Evolutionary conservation across 805 yeast species (phyloP).

Genomic region (Starmera dryadoides): DNA sequence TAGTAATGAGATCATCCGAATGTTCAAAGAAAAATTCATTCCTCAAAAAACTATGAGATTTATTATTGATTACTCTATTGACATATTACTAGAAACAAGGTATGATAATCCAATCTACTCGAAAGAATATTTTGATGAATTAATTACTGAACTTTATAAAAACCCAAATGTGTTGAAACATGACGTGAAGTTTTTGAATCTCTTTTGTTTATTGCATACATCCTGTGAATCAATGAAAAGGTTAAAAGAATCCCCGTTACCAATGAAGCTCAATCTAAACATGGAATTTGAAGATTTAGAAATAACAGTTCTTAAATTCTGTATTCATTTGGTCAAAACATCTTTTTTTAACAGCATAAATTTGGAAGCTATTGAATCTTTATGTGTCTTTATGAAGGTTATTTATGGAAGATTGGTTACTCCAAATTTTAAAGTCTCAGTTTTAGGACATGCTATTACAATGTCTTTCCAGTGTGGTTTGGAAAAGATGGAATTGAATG

Average conservation of each 20-base stretch:
- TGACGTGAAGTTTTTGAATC: background rate
- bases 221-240: background rate
- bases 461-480: background rate
- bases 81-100: no score
- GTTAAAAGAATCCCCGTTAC: background rate
- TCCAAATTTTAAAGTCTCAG: background rate
- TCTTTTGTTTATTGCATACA: background rate
- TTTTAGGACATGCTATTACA: background rate
- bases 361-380: background rate
- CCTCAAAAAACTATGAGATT: background rate
- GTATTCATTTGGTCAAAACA: background rate
- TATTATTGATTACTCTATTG: background rate
- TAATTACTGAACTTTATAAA: background rate
- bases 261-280: background rate
- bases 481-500: background rate
- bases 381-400: background rate
- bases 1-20: background rate
- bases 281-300: background rate
- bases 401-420: background rate
- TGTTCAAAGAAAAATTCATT: background rate
- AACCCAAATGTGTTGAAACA: background rate
- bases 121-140: background rate
- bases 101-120: background rate
- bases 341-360: background rate
- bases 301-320: background rate